Evolutionary conservation across 495 filamentous ascomycete genomes (phyloP).

Genomic region (Penicillium argentinense): DNA sequence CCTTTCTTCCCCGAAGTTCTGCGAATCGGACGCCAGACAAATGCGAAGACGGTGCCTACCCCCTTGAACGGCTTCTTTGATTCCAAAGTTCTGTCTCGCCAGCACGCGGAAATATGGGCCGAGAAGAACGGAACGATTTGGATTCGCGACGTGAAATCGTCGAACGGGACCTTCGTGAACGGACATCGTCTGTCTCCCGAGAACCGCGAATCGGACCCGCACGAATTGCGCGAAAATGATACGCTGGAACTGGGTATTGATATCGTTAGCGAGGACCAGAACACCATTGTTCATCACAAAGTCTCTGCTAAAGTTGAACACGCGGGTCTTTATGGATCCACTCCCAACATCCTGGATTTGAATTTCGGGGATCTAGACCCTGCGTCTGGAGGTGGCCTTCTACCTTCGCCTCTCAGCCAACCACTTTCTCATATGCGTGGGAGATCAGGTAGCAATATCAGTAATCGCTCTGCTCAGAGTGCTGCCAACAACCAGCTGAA

Average conservation of each 20-base stretch:
- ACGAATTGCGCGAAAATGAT: conserved; percentile 84
- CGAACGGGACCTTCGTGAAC: conserved; percentile 97
- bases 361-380: conserved; percentile 87
- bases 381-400: conserved; percentile 62
- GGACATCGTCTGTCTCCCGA: conserved; percentile 86
- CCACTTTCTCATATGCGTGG: conserved; percentile 62
- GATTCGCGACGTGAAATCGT: conserved; percentile 97
- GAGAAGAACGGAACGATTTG: conserved; percentile 86
- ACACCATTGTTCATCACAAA: conserved; percentile 96
- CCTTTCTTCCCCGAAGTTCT: conserved; percentile 86
- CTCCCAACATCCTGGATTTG: conserved; percentile 76
- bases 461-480: conserved; percentile 55
- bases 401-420: conserved; percentile 59
- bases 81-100: conserved; percentile 92
- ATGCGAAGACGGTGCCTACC: conserved; percentile 90
- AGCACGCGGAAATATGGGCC: conserved; percentile 96
- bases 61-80: conserved; percentile 93
- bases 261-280: conserved; percentile 97
- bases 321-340: conserved; percentile 70
- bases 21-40: conserved; percentile 93
- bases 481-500: conserved; percentile 58
- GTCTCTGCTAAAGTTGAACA: conserved; percentile 95
- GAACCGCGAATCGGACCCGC: conserved; percentile 91
- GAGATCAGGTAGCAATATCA: conserved; percentile 68
- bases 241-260: conserved; percentile 93